Percentiles rank a stretch among this genome's conserved stretches.
phyloP scores from a whole-genome alignment of 2,329 filamentous ascomycete species.

The Hypoxylon sp. region DNA sequence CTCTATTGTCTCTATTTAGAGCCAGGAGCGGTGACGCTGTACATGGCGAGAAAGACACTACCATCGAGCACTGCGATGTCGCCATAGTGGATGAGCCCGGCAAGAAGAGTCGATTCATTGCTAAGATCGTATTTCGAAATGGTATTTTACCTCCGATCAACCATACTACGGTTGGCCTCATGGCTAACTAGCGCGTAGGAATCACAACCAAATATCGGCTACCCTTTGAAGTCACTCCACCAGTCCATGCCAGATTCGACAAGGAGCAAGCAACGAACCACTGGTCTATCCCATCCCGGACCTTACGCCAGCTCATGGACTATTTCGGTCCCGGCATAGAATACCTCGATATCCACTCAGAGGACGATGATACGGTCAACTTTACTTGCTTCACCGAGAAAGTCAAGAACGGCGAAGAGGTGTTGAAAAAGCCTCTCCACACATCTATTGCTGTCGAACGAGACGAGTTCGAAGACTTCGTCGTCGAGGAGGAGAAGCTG shows the following conservation, averaged over 20 bases:
- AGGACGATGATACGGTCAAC: conserved; percentile 77
- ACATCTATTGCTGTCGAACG: conserved; percentile 83
- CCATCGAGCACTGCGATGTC: conserved; percentile 81
- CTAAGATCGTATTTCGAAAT: conserved; percentile 80
- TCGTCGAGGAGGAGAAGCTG: conserved; percentile 75
- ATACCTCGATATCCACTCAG: conserved; percentile 81
- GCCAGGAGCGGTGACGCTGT: conserved; percentile 71
- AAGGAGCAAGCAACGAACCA: conserved; percentile 73
- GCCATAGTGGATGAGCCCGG: conserved; percentile 77
- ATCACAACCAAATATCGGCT: conserved; percentile 82
- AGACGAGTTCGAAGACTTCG: conserved; percentile 81
- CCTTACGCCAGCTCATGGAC: conserved; percentile 80
- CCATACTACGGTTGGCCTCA: background rate
- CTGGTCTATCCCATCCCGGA: conserved; percentile 79
- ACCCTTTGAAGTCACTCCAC: conserved; percentile 79
- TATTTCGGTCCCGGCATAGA: conserved; percentile 86
- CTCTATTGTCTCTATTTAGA: conserved; percentile 80
- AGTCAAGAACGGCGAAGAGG: conserved; percentile 78
- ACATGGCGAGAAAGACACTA: conserved; percentile 73
- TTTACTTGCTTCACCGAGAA: conserved; percentile 88
- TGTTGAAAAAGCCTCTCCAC: conserved; percentile 83
- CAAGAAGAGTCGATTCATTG: conserved; percentile 78
- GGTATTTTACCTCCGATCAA: conserved; percentile 56
- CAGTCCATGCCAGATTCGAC: conserved; percentile 82
- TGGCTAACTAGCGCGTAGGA: conserved; percentile 57